phyloP scores from a whole-genome alignment of 2,329 filamentous ascomycete species.

The Neofusicoccum umdonicola region DNA sequence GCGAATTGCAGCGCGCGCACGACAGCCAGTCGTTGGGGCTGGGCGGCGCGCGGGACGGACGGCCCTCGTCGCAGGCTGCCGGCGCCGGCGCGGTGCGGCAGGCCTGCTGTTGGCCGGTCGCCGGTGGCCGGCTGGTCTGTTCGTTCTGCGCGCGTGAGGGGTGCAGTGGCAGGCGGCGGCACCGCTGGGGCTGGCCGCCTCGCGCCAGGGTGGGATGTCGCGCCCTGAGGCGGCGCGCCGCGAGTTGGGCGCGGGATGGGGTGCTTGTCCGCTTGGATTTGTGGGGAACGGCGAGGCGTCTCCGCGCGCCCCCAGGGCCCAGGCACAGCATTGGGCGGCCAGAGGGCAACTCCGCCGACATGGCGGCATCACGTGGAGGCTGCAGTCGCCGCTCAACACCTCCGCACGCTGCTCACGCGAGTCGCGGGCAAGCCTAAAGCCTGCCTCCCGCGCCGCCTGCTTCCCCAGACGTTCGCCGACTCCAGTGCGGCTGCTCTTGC shows the following conservation, averaged over 20 bases:
- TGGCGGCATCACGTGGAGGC: neutral
- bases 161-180: neutral
- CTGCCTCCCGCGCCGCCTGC: neutral
- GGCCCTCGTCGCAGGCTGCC: no score
- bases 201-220: neutral
- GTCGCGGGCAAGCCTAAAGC: neutral
- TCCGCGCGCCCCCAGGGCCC: no score
- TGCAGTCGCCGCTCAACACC: conserved; percentile 7
- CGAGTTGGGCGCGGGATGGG: neutral
- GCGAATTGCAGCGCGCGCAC: neutral
- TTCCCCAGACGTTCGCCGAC: neutral
- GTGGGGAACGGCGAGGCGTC: neutral
- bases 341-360: conserved; percentile 1
- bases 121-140: neutral
- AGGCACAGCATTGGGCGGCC: neutral
- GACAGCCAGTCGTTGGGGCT: neutral
- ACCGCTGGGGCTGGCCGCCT: neutral
- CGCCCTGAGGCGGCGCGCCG: neutral
- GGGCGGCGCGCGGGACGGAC: neutral
- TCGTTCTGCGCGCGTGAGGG: neutral
- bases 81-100: no score
- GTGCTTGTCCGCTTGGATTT: neutral
- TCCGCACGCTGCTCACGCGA: conserved; percentile 10
- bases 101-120: neutral
- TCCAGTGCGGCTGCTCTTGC: neutral